Percentiles rank a stretch among this genome's conserved stretches.
These are phyloP conservation scores for Ganoderma sinense DNA, from an alignment of 1,284 basidiomycete genomes.

Conservation along the genomic window DNA sequence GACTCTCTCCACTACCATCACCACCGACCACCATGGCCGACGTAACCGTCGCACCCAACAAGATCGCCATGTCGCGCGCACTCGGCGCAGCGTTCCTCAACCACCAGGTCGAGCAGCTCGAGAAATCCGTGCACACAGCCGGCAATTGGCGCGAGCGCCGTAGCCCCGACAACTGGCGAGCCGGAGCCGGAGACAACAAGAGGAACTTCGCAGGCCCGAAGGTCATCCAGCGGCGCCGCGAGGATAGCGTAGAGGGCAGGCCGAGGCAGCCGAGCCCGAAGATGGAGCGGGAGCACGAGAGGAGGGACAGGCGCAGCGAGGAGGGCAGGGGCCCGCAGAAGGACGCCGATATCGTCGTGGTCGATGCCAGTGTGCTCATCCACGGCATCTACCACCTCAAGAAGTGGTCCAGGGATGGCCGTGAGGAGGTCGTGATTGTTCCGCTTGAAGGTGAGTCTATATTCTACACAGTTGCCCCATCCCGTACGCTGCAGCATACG, in stretches of 20 bases:
- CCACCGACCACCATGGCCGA: constrained; percentile 30
- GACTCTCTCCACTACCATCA: constrained; percentile 6
- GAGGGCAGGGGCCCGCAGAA: constrained; percentile 49
- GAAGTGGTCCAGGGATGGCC: constrained; percentile 79
- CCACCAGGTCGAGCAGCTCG: constrained; percentile 85
- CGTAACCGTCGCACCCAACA: constrained; percentile 47
- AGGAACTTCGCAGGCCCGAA: constrained; percentile 20
- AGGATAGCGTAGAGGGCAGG: constrained; percentile 25
- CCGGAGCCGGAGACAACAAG: constrained; percentile 40
- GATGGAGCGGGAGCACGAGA: constrained; percentile 32
- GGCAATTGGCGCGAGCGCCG: constrained; percentile 65
- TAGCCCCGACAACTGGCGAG: constrained; percentile 32
- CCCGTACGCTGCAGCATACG: too few species aligned
- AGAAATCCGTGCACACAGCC: constrained; percentile 71
- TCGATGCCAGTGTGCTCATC: constrained; percentile 89
- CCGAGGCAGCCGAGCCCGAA: constrained; percentile 32
- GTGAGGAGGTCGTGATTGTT: constrained; percentile 77
- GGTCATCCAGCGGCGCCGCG: constrained; percentile 35
- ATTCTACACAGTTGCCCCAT: not conserved
- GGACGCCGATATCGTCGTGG: constrained; percentile 79
- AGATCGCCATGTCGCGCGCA: constrained; percentile 81
- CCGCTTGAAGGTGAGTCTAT: constrained; percentile 85
- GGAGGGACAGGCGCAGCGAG: constrained; percentile 42
- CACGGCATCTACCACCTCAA: constrained; percentile 85
- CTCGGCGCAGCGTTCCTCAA: constrained; percentile 84